Evolutionary conservation across 371 early-diverging fungal genomes (phyloP), one percentile per base, ranked within the genome.

Genomic region (Zopfochytrium polystomum): DNA sequence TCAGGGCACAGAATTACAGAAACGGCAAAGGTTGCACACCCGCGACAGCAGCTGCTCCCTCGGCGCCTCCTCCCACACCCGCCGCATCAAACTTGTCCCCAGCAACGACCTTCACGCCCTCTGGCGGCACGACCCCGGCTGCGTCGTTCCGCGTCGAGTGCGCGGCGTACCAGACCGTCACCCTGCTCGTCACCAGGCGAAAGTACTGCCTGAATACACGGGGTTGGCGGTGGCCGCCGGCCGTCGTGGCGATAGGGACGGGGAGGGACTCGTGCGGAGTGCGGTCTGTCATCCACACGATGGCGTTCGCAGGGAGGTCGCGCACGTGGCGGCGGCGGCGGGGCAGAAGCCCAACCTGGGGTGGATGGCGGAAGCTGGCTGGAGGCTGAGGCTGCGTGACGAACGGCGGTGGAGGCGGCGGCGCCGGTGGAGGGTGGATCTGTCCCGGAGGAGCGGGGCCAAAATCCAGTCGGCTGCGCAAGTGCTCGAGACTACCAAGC

Each of bases 231-330:
- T n/a, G 38, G 38, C n/a, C 9, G 18, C 11, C 53, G 11, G 18
- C 18, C 32, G 15, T 52, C 27, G 11, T 22, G 23, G 15, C 30
- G n/a, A n/a, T n/a, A n/a, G n/a, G n/a, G 18, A 38, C 38, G 1
- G 55, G 55, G 18, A 55, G 29, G 30, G 43, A 42, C 44, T 55
- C 55, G 33, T 55, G 55, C 45, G 55, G 55, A 11, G 55, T 55
- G 23, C 42, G 45, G 33, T 55, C 55, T 11, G 55, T 55, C 0
- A 55, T 38, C 55, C 55, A 55, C 9, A 15, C 42, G 20, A 55
- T 7, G 9, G 11, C 6, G 32, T 27, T 52, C 9, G 29, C 18
- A 18, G 32, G 13, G 13, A 52, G 29, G 22, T 48, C 20, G 7
- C 11, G 11, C 9, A 7, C 22, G 22, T n/a, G 7, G 22, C 38